Conservation (phyloP, 352 stramenopile genomes). For the Globisporangium cederbergense region DNA sequence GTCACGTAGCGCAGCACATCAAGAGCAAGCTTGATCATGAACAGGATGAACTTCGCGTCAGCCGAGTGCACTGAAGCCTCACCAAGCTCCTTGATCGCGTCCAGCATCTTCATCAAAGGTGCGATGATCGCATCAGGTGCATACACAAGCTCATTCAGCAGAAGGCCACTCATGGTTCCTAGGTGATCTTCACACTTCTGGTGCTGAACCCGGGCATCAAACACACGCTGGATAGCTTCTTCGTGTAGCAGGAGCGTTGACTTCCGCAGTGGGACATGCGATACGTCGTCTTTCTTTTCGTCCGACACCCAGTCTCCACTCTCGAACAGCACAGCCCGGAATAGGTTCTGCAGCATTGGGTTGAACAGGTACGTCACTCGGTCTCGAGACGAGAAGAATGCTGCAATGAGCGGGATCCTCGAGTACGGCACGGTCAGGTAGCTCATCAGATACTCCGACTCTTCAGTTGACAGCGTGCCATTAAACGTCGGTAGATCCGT, state of each 20-base stretch:
- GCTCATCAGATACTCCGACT: constrained; percentile 97
- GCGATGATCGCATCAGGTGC: constrained; percentile 86
- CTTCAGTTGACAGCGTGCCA: constrained; percentile 92
- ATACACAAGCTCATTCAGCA: constrained; percentile 98
- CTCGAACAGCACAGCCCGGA: constrained; percentile 89
- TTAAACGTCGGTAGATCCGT: constrained; percentile 96
- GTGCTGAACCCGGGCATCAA: constrained; percentile 70
- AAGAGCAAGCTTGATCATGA: constrained; percentile 83
- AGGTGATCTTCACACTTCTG: constrained; percentile 88
- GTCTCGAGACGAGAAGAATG: constrained; percentile 95
- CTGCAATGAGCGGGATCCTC: constrained; percentile 95
- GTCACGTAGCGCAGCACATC: constrained; percentile 79
- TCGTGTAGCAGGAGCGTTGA: constrained; percentile 79
- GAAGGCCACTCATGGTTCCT: constrained; percentile 93
- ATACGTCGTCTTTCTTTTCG: constrained; percentile 56
- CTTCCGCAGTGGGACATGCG: constrained; percentile 76
- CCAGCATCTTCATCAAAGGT: constrained; percentile 78
- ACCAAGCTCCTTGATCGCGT: constrained; percentile 76
- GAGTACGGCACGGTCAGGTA: constrained; percentile 99
- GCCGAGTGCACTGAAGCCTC: constrained; percentile 81
- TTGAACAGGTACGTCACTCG: constrained; percentile 89
- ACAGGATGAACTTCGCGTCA: constrained; percentile 83
- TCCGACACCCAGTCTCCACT: constrained; percentile 81
- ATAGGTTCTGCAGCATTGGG: constrained; percentile 72
- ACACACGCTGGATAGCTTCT: constrained; percentile 68